A percentile compares a stretch with the other conserved stretches of the same genome.
Evolutionary conservation across 257 asterid genomes (phyloP).

Genomic region (Solanum infundibuliforme): DNA sequence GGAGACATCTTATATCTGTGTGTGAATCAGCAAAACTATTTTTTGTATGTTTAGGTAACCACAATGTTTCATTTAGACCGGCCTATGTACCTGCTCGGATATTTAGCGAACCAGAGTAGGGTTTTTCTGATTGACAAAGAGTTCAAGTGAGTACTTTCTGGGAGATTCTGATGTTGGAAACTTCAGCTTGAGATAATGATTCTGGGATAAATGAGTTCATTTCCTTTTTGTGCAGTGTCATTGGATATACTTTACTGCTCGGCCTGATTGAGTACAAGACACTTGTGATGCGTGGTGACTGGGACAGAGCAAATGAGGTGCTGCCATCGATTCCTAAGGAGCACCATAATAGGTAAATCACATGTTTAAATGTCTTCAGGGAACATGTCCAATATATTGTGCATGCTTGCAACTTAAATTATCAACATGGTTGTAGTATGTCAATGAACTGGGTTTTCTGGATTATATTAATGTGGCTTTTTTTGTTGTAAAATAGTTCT

Average conservation of each 20-base stretch:
- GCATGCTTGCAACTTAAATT: background rate
- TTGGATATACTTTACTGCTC: constrained; percentile 76
- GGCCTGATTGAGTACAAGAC: constrained; percentile 95
- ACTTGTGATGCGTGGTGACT: constrained; percentile 92
- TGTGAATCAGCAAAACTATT: background rate
- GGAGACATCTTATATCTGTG: background rate
- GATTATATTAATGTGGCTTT: background rate
- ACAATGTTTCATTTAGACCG: constrained; percentile 97
- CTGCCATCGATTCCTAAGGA: constrained; percentile 86
- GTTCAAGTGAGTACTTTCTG: constrained; percentile 63
- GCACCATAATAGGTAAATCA: constrained; percentile 70
- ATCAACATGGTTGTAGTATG: background rate
- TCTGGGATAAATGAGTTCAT: background rate
- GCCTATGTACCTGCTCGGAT: constrained; percentile 96
- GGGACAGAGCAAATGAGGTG: constrained; percentile 77
- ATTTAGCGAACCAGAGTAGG: constrained; percentile 90
- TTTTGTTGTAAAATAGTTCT: background rate
- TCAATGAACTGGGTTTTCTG: background rate
- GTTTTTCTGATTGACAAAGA: constrained; percentile 89
- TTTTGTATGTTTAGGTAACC: constrained; percentile 51
- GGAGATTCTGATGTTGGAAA: background rate
- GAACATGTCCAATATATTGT: background rate
- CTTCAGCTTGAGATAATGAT: background rate
- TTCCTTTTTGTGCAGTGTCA: constrained; percentile 44
- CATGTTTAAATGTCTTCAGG: background rate